Evolutionary conservation across 257 asterid species (phyloP).

Genomic region (Penstemon newberryi): DNA sequence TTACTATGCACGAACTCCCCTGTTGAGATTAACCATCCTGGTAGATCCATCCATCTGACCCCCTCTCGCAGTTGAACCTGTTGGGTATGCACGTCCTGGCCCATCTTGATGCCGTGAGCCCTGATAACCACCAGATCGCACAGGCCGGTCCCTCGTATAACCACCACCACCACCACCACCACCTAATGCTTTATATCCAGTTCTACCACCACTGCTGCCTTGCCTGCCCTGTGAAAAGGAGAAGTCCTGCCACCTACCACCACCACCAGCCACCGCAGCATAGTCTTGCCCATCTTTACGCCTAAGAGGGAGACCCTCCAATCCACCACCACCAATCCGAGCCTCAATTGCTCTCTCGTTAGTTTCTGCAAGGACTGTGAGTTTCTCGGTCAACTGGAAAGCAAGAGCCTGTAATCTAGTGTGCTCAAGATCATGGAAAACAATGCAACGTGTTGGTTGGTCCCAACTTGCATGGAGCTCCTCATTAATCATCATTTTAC

Average conservation of each 20-base stretch:
- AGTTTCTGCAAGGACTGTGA: slow-evolving; percentile 68
- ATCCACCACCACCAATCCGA: slow-evolving; percentile 76
- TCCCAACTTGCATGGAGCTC: slow-evolving; percentile 97
- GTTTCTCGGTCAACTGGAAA: slow-evolving; percentile 80
- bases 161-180: slow-evolving; percentile 50
- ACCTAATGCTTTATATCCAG: slow-evolving; percentile 36
- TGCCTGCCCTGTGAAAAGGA: slow-evolving; percentile 70
- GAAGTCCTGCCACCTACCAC: slow-evolving; percentile 80
- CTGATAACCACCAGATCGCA: slow-evolving; percentile 53
- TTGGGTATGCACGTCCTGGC: slow-evolving; percentile 44
- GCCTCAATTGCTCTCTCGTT: slow-evolving; percentile 85
- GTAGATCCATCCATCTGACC: slow-evolving; percentile 61
- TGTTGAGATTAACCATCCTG: slow-evolving; percentile 85
- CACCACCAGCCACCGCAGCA: slow-evolving; percentile 58
- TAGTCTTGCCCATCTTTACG: slow-evolving; percentile 91
- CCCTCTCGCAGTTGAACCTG: slow-evolving; percentile 53
- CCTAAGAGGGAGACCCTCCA: slow-evolving; percentile 75
- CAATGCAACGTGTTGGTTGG: slow-evolving; percentile 81
- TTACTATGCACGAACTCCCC: slow-evolving; percentile 55
- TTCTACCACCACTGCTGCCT: slow-evolving; percentile 60
- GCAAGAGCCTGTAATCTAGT: slow-evolving; percentile 79
- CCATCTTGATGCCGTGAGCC: slow-evolving; percentile 46
- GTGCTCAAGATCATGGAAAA: slow-evolving; percentile 79
- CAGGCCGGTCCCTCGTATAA: slow-evolving; percentile 50
- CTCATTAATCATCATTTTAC: slow-evolving; percentile 88